Evolutionary conservation across 1,284 basidiomycete species (phyloP), one percentile per base, ranked within the genome.

Genomic region (Sporisorium iseilematis-ciliati): DNA sequence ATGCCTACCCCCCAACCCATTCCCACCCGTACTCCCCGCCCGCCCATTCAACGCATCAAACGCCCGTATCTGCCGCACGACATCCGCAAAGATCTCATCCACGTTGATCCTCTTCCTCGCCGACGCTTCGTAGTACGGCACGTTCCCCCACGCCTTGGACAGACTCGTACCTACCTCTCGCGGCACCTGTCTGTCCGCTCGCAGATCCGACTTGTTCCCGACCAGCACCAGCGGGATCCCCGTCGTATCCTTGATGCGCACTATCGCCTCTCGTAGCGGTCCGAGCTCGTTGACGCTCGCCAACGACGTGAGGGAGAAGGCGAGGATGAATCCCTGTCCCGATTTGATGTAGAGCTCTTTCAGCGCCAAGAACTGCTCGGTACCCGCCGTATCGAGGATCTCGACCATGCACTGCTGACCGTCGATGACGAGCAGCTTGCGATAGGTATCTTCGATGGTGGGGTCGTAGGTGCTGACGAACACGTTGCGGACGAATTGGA

Each of bases 391-490:
- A 41, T 83, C 81, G 41, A 83, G 61, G 43, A 83, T 79, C 43
- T 83, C 81, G 25, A 83, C 77, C 41, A 81, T 56, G 40, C 77
- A 81, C 33, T 79, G 66, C 20, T 79, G 72, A 2, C 75, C 80
- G 48, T 83, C 81, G 31, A 83, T 81, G 52, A 62, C 68, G 45
- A 81, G 63, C 10, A 73, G 57, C 46, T 83, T 83, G 49, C 77
- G 66, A 23, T 82, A 83, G 11, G 81, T 79, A 57, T 83, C 81
- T 56, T 83, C 81, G 61, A 83, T 83, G 41, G 81, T 83, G 10
- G 81, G 81, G 56, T 83, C 80, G 54, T 83, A 83, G 20, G 77
- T 81, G 59, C 63, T 72, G 48, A 83, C 79, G 43, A 83, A 83
- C 29, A 78, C 68, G 50, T 79, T 79, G 46, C 76, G 65, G 2